Evolutionary conservation across 805 yeast species (phyloP).

Genomic region (Lipomyces oligophaga): DNA sequence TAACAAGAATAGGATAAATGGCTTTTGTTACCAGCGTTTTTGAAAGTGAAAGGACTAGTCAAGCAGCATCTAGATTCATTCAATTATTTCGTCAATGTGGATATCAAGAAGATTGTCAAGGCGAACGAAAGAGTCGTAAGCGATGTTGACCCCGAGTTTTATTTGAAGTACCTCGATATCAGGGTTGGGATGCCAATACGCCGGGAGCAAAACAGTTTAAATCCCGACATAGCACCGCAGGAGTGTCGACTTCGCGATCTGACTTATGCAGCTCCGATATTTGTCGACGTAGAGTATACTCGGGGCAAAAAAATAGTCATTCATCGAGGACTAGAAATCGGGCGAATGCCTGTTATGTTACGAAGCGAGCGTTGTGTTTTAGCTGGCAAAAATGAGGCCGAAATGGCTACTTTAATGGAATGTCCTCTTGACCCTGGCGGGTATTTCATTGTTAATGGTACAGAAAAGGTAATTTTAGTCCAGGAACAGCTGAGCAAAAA

Average conservation of each 20-base stretch:
- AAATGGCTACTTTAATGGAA: conserved; percentile 86
- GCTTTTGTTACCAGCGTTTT: conserved; percentile 92
- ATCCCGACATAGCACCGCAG: conserved; percentile 58
- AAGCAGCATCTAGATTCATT: conserved; percentile 98
- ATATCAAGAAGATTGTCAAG: conserved; percentile 81
- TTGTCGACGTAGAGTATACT: conserved; percentile 96
- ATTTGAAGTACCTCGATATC: conserved; percentile 86
- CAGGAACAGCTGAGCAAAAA: conserved; percentile 96
- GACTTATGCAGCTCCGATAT: conserved; percentile 93
- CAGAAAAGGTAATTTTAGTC: conserved; percentile 92
- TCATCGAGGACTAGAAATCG: conserved; percentile 88
- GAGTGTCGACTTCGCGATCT: conserved; percentile 95
- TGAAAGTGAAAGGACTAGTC: conserved; percentile 92
- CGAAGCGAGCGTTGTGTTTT: conserved; percentile 88
- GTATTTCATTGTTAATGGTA: conserved; percentile 94
- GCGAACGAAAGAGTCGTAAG: conserved; percentile 87
- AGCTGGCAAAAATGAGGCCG: conserved; percentile 68
- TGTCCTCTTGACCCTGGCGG: conserved; percentile 99
- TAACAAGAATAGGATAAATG: conserved; percentile 66
- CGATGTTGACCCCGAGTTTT: conserved; percentile 97
- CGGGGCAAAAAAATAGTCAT: conserved; percentile 89
- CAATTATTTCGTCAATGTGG: conserved; percentile 91
- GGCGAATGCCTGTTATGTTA: conserved; percentile 98
- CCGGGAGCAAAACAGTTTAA: conserved; percentile 38
- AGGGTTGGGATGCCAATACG: conserved; percentile 65